Conservation (phyloP, 768 basidiomycete species). For the Neoboletus brunneissimus region DNA sequence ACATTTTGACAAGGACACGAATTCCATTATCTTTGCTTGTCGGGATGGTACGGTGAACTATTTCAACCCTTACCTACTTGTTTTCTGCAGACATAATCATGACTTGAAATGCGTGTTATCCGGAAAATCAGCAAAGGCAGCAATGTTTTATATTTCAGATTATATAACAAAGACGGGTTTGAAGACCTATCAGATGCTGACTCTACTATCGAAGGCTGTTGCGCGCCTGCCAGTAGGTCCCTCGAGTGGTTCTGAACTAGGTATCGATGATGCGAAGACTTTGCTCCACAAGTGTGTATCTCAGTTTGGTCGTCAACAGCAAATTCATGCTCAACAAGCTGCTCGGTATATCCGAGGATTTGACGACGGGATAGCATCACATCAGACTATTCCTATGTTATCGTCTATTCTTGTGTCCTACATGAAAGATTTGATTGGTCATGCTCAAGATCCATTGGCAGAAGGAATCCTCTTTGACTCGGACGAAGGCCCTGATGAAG, state of each 20-base stretch:
- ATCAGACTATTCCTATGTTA: neutral
- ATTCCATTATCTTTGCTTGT: no score
- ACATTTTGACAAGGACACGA: no score
- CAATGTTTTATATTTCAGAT: conserved; percentile 37
- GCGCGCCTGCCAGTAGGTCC: neutral
- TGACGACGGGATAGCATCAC: conserved; percentile 10
- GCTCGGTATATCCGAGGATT: conserved; percentile 28
- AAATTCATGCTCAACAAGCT: conserved; percentile 37
- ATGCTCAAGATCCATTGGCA: no score
- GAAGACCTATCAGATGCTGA: conserved; percentile 25
- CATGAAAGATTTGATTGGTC: neutral
- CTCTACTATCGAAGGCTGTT: conserved; percentile 26
- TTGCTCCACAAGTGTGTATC: conserved; percentile 34
- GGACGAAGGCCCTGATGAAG: no score
- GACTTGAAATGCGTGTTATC: no score
- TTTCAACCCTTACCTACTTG: no score
- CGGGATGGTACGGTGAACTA: no score
- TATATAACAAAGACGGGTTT: conserved; percentile 36
- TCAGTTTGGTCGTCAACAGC: conserved; percentile 28
- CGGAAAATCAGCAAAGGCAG: conserved; percentile 22
- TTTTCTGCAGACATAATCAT: no score
- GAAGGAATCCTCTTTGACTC: no score
- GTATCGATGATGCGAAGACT: neutral
- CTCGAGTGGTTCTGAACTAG: no score
- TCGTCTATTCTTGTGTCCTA: no score